Base-by-base conservation (phyloP, 106 monocot genomes). In the Allium sativum region DNA sequence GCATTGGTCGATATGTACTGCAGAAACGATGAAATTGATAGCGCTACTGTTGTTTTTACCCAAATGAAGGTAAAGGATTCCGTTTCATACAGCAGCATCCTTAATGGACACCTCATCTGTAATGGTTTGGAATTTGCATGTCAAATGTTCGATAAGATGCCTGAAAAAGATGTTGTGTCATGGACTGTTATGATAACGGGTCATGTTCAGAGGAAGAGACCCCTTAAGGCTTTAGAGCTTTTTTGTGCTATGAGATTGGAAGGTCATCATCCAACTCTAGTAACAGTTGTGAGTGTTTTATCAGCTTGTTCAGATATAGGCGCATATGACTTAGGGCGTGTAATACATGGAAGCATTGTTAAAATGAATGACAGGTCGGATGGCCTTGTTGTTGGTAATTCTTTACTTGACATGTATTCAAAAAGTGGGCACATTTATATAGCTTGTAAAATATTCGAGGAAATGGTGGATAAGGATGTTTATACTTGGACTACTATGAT, bases 331-430 rank as follows among this genome's bases (percentile, higher is more conserved):
- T 68, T 70, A 14, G 84, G 84, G 0, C 71, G 71, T n/a, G 70
- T 53, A 0, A 68, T 77, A 4, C 80, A 84, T 59, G 74, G 77
- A 7, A 70, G 69, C 43, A 44, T 61, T 20, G 57, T n/a, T 17
- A 84, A 77, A 54, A 59, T 17, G 14, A 17, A 67, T 47, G n/a
- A 61, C 2, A 42, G 48, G 14, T 56, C 55, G 16, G 67, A 74
- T 62, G 57, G 62, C n/a, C 77, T 71, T 21, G 68, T 74, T 40
- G 64, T 64, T 9, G 46, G 53, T 42, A 82, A 82, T 68, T 70
- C 78, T 43, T 59, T 85, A 11, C 64, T 81, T 52, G 85, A 85
- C 69, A 85, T 81, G 85, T 85, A 85, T 48, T 59, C 85, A n/a
- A 85, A 81, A 62, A 74, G 80, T 56, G 85, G 85, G 44, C 51